Conservation (phyloP, 495 filamentous ascomycete species). For the Hyaloscypha bicolor region DNA sequence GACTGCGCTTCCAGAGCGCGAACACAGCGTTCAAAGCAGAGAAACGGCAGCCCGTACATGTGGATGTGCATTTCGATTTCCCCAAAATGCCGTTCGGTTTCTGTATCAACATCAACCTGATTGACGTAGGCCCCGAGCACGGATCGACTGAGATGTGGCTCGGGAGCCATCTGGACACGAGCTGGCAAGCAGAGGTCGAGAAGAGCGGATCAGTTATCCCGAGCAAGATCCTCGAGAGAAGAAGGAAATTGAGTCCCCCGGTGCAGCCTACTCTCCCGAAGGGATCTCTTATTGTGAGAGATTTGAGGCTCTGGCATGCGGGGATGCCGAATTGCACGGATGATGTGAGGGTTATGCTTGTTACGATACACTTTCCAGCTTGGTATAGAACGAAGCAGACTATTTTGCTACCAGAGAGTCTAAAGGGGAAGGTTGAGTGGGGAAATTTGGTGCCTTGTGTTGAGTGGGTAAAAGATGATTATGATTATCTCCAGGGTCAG, state of each 20-base stretch:
- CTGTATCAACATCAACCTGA: slow-evolving; percentile 55
- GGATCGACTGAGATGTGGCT: slow-evolving; percentile 64
- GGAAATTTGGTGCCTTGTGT: slow-evolving; percentile 13
- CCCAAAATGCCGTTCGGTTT: slow-evolving; percentile 55
- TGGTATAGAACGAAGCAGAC: slow-evolving; percentile 13
- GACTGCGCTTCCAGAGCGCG: slow-evolving; percentile 36
- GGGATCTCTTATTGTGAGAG: slow-evolving; percentile 55
- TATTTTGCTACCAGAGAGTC: slow-evolving; percentile 6
- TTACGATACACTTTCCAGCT: slow-evolving; percentile 41
- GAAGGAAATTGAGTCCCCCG: slow-evolving; percentile 43
- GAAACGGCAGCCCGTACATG: slow-evolving; percentile 53
- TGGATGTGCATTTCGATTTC: slow-evolving; percentile 57
- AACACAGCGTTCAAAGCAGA: slow-evolving; percentile 30
- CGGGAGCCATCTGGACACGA: slow-evolving; percentile 49
- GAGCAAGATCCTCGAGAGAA: slow-evolving; percentile 42
- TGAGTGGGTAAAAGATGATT: slow-evolving; percentile 5
- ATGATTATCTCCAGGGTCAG: slow-evolving; percentile 8
- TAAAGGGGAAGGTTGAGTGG: slow-evolving; percentile 13
- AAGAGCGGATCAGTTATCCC: slow-evolving; percentile 38
- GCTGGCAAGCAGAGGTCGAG: slow-evolving; percentile 4
- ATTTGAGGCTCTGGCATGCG: slow-evolving; percentile 62
- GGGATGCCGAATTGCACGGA: slow-evolving; percentile 58
- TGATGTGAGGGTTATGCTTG: slow-evolving; percentile 57
- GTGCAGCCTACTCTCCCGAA: slow-evolving; percentile 53
- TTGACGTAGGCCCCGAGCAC: slow-evolving; percentile 53